Evolutionary conservation across 768 basidiomycete genomes (phyloP), one percentile per base, ranked within the genome.

Genomic region (Boletus speciosus): DNA sequence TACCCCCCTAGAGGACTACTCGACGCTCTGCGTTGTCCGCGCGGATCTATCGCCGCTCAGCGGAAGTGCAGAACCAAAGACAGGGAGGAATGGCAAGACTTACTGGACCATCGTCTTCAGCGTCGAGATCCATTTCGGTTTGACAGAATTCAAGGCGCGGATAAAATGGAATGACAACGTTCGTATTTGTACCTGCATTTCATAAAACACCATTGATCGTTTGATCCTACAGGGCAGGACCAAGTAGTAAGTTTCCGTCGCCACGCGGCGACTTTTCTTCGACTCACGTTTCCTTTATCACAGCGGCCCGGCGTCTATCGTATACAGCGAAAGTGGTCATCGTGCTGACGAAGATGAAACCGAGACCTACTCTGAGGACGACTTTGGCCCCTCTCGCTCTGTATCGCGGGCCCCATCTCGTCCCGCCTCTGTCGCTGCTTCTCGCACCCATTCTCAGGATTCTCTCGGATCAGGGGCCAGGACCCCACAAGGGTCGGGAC

Each of bases 51-150:
- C 88, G 0, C 81, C 84, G 10, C 72, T 91, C 47, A 83, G 80
- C 40, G 79, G 83, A 19, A 89, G 86, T 58, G 88, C 88, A 1
- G 80, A 82, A 59, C 73, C 88, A 1, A 90, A 88, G 64, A 66
- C 71, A 6, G 83, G 86, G 1, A 81, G 70, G 60, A 79, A 77
- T 43, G 84, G 86, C 47, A 87, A 83, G 72, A 83, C 78, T 11
- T 90, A 89, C 58, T 91, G 87, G 87, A 90, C 84, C 14, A 89
- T 91, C 55, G 84, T 91, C 16, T 91, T 91, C 68, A 86, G 85
- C 31, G 84, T 91, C 31, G 88, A 90, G 66, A 89, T 91, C 51
- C 88, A 89, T 63, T 90, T 91, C 54, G 88, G 88, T 32, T 64
- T 90, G 56, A 91, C 88, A 0, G 88, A 91, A 68, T 91, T 91